Evolutionary conservation across 2,329 filamentous ascomycete species (phyloP).

Genomic region (Alternaria sp.): DNA sequence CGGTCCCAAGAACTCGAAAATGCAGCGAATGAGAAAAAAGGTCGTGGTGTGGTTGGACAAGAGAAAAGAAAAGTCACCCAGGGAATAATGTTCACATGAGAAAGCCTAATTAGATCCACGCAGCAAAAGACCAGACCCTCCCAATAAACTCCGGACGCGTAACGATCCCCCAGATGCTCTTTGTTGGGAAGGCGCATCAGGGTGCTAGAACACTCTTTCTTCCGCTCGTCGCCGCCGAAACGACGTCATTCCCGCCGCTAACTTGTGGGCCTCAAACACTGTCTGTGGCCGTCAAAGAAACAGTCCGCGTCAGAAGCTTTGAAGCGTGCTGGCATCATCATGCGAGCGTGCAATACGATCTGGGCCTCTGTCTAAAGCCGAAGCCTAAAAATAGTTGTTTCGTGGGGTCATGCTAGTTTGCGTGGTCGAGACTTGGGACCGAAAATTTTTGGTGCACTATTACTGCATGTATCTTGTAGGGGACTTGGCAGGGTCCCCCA

Average conservation of each 20-base stretch:
- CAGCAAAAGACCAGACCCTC: not conserved
- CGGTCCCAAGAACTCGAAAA: not conserved
- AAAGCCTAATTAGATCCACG: not conserved
- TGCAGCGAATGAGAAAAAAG: not conserved
- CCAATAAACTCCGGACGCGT: constrained; percentile 6
- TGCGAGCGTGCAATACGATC: not conserved
- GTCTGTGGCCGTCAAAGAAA: not conserved
- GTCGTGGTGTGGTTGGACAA: not conserved
- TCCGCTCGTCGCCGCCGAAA: constrained; percentile 8
- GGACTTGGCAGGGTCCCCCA: not conserved
- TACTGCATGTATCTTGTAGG: not conserved
- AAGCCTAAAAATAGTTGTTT: constrained; percentile 5
- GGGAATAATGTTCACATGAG: not conserved
- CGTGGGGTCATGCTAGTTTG: not conserved
- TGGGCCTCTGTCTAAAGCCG: not conserved
- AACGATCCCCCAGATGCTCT: constrained; percentile 4
- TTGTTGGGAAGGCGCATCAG: constrained; percentile 10
- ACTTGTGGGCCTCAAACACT: constrained; percentile 1
- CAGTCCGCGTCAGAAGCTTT: not conserved
- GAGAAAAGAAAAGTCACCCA: not conserved
- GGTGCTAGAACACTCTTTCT: constrained; percentile 12
- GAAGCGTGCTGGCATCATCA: not conserved
- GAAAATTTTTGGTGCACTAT: not conserved
- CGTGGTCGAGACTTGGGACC: not conserved
- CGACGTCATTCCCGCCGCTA: constrained; percentile 13